Evolutionary conservation across 768 basidiomycete species (phyloP), one percentile per base, ranked within the genome.

Genomic region (Ramaria sp.): DNA sequence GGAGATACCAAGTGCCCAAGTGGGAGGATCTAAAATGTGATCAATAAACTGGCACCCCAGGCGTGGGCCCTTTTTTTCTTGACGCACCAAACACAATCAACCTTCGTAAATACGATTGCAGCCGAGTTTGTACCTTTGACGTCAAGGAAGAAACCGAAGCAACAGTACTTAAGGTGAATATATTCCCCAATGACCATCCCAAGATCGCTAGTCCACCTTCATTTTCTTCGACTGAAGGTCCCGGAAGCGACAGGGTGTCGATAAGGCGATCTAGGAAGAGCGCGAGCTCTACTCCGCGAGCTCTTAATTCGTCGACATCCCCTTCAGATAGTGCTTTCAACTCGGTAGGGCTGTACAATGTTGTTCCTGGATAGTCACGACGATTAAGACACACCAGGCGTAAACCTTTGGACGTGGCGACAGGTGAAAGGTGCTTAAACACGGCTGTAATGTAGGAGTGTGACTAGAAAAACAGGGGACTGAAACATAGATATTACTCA

Each of bases 131-230:
- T 18, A 43, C 18, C 24, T 20, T 7, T 43, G 10, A 12, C 24
- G 8, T 9, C 18, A 43, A 4, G 2, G 42, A 43, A 43, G 38
- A n/a, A 4, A 44, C 13, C 3, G 52, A 39, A 13, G 39, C 22
- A 1, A 43, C 10, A 3, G 42, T 24, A 10, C 67, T 28, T 49
- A 71, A 62, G 3, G 61, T 55, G 1, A 64, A 63, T 13, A 64
- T 60, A 9, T 56, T 59, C 1, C 72, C 73, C 52, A 67, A 62
- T 2, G 71, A 71, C 72, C 73, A 74, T 9, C 71, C 71, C 58
- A 70, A 43, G 7, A 72, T 52, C 3, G 65, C 63, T n/a, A 73
- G 52, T 1, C 73, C 73, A 1, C 72, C 71, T 0, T 42, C 47
- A 27, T 57, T 63, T 10, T 64, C 57, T 44, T 72, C 63, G 2